These are phyloP conservation scores for Lecanicillium sp. DNA, from an alignment of 2,329 filamentous ascomycete species.

Conservation along the genomic window DNA sequence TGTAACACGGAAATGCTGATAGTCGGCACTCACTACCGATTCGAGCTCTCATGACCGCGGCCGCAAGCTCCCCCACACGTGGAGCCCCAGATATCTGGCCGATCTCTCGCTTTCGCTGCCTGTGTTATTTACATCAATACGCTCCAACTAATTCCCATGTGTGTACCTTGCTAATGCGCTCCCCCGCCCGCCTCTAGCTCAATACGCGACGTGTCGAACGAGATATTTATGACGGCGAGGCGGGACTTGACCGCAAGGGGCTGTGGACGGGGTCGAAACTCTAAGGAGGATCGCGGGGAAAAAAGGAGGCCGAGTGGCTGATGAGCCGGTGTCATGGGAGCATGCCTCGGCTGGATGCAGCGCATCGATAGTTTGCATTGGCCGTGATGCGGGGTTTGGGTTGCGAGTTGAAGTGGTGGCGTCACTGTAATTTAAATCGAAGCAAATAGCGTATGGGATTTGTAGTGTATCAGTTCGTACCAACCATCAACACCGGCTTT, in stretches of 20 bases:
- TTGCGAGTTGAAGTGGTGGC: neutral
- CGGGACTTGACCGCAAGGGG: constrained; percentile 53
- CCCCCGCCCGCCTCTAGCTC: constrained; percentile 45
- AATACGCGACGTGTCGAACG: constrained; percentile 76
- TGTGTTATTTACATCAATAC: neutral
- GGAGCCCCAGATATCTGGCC: neutral
- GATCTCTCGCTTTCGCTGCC: neutral
- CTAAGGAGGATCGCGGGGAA: constrained; percentile 26
- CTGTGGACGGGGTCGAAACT: constrained; percentile 49
- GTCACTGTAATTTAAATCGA: neutral
- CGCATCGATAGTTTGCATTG: neutral
- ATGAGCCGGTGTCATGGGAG: neutral
- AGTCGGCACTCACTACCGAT: neutral
- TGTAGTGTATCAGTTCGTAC: too few species aligned
- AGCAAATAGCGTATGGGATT: too few species aligned
- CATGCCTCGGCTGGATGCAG: neutral
- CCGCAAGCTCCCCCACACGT: neutral
- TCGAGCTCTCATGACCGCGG: neutral
- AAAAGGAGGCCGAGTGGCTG: neutral
- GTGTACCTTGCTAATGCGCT: constrained; percentile 8
- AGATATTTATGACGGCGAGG: constrained; percentile 78
- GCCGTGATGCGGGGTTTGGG: neutral
- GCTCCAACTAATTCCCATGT: neutral
- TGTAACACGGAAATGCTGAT: neutral
- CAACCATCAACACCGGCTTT: too few species aligned